Conservation (phyloP, 2,329 filamentous ascomycete species). For the Neurospora sp. region DNA sequence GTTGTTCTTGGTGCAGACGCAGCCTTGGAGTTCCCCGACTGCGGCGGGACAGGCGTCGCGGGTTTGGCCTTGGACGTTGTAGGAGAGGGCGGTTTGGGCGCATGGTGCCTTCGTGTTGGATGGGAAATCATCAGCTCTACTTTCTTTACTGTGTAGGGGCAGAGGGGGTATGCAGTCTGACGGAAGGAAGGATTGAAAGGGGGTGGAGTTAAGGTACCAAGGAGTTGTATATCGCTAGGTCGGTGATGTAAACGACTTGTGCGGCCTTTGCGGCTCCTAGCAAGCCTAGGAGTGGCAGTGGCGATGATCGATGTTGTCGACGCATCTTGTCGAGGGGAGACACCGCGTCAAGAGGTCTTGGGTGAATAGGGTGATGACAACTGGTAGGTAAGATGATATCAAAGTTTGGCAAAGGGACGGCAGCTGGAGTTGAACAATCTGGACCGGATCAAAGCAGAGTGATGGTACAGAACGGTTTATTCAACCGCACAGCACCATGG, state of each 20-base stretch:
- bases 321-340: conserved; percentile 9
- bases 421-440: neutral
- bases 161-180: neutral
- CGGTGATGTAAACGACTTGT: conserved; percentile 34
- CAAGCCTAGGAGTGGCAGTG: conserved; percentile 3
- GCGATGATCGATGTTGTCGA: neutral
- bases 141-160: neutral
- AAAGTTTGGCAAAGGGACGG: conserved; percentile 4
- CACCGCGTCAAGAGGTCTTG: neutral
- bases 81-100: conserved; percentile 34
- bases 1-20: conserved; percentile 41
- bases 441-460: neutral
- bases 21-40: conserved; percentile 37
- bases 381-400: neutral
- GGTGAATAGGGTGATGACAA: neutral
- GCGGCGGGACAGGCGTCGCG: conserved; percentile 32
- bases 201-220: conserved; percentile 24
- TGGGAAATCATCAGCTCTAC: neutral
- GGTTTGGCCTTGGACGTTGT: conserved; percentile 34
- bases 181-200: neutral
- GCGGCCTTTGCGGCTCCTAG: conserved; percentile 8
- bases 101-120: conserved; percentile 36
- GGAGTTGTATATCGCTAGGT: conserved; percentile 31
- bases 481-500: neutral
- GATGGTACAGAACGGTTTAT: neutral